Evolutionary conservation across 2,329 filamentous ascomycete species (phyloP).

Genomic region (Penicillium glabrum): DNA sequence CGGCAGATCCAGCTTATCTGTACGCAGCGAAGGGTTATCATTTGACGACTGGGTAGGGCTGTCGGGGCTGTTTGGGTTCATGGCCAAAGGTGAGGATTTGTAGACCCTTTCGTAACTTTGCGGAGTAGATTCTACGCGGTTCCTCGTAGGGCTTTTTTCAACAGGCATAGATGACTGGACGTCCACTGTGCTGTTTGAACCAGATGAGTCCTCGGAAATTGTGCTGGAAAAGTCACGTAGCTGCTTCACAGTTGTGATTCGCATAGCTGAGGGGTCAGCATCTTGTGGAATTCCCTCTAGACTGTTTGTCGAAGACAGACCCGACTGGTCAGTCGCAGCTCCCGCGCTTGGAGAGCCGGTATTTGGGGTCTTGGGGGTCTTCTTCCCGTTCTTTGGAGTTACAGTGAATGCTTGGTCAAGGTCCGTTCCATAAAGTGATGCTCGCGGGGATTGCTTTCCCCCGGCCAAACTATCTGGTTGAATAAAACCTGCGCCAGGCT

Average conservation of each 20-base stretch:
- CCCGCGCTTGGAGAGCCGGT: neutral
- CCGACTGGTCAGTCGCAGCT: neutral
- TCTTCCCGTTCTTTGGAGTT: slow-evolving; percentile 22
- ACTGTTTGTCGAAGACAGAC: neutral
- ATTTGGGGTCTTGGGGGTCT: neutral
- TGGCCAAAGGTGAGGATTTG: slow-evolving; percentile 34
- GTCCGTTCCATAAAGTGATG: slow-evolving; percentile 9
- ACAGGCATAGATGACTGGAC: neutral
- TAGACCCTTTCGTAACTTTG: slow-evolving; percentile 20
- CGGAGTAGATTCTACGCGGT: neutral
- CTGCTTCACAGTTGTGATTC: slow-evolving; percentile 4
- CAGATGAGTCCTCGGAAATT: neutral
- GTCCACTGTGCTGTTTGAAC: neutral
- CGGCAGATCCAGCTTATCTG: neutral
- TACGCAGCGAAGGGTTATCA: neutral
- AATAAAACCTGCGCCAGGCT: neutral
- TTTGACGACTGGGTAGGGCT: slow-evolving; percentile 2
- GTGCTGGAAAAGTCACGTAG: slow-evolving; percentile 3
- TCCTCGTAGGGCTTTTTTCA: neutral
- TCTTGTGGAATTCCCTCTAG: neutral
- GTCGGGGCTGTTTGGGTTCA: slow-evolving; percentile 20
- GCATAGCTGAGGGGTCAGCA: neutral
- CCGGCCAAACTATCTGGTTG: neutral
- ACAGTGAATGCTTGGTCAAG: slow-evolving; percentile 29
- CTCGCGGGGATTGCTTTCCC: neutral